A percentile compares a stretch with the other conserved stretches of the same genome.
These are phyloP conservation scores for Cavenderia fasciculata DNA, from an alignment of 78 protist species.

Conservation along the genomic window DNA sequence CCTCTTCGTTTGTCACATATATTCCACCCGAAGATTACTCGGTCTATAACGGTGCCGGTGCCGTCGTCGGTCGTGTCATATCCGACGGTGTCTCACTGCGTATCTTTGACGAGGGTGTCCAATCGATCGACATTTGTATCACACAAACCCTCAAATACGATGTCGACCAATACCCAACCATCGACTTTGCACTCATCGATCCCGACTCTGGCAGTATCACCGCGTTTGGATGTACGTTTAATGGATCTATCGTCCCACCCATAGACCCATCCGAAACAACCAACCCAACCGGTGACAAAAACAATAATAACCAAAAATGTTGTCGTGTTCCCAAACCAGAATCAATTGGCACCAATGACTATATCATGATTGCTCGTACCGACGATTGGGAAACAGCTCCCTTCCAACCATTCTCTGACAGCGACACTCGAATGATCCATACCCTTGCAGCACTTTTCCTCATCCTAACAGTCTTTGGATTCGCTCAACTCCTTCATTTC, in stretches of 20 bases:
- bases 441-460: constrained; percentile 6
- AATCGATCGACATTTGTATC: constrained; percentile 13
- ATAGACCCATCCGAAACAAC: too few relatives aligned
- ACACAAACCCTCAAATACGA: neutral
- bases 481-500: constrained; percentile 5
- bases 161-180: neutral
- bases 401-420: neutral
- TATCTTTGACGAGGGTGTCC: neutral
- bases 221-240: too few relatives aligned
- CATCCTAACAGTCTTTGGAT: constrained; percentile 2
- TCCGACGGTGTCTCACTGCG: constrained; percentile 23
- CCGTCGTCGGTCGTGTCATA: constrained; percentile 9
- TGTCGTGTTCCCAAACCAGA: neutral
- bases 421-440: neutral
- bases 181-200: constrained; percentile 15
- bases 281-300: neutral
- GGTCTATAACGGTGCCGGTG: neutral
- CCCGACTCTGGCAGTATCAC: too few relatives aligned
- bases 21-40: constrained; percentile 15
- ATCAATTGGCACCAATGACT: neutral
- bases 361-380: constrained; percentile 23
- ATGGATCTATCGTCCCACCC: too few relatives aligned
- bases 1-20: constrained; percentile 27
- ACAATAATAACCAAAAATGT: too few relatives aligned
- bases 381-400: constrained; percentile 13